Base-by-base conservation (phyloP, 2,329 filamentous ascomycete species). In the Penicillium sp. region DNA sequence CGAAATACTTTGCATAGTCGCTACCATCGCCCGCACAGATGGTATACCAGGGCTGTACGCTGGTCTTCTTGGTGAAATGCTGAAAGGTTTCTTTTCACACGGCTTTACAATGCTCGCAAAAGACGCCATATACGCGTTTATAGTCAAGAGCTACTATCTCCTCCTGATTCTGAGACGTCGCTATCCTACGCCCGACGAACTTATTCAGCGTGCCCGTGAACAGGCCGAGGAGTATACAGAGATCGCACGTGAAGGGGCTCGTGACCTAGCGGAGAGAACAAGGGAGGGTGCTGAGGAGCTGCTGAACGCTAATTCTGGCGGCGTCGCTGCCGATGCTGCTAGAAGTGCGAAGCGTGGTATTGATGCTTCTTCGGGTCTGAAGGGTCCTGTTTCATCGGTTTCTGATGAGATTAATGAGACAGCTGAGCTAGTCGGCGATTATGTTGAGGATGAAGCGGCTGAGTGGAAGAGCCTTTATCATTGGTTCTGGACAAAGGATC, bases 81-180 rank as follows among this genome's bases (percentile, higher is more conserved):
- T 92, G 9, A 92, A 91, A 66, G 88, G 89, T 0, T 95, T 96
- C 75, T 87, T 96, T 66, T 87, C 85, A 22, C 91, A 96, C 66
- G 91, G 91, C 0, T 82, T 91, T 49, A 93, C 91, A 1, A 96
- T 96, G 89, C 77, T 93, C 51, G 85, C 89, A 56, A 96, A 96
- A 73, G 89, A 93, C 53, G 76, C 83, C 5, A 83, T 94, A 9
- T 89, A 96, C 69, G 80, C 83, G 28, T 72, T 87, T 16, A 84
- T 96, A 53, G 83, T 95, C 56, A 84, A 84, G 60, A 65, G 87
- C 5, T 95, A 93, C 73, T 88, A 90, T 62, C 67, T 86, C 7
- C 68, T 88, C 2, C 73, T 88, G n/a, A 77, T 77, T 25, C 59
- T 78, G 4, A 60, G 81, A 28, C 72, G 72, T 49, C 74, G 67